Evolutionary conservation across 2,329 filamentous ascomycete genomes (phyloP).

Genomic region (Parafenestella ontariensis): DNA sequence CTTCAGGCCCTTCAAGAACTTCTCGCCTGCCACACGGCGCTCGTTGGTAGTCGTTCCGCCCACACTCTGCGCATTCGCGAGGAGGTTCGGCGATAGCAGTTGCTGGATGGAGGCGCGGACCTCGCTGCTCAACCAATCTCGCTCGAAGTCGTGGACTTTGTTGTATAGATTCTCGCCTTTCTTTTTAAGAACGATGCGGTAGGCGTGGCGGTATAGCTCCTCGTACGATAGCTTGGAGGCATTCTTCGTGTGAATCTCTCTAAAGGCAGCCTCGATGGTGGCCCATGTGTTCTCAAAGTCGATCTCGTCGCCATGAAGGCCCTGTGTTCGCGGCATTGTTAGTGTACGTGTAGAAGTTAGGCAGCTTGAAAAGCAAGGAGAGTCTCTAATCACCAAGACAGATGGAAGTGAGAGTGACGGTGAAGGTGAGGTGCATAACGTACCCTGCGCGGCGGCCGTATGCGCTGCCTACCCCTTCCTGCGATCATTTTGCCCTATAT

Average conservation of each 20-base stretch:
- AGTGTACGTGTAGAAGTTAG: slow-evolving; percentile 3
- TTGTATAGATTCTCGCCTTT: slow-evolving; percentile 83
- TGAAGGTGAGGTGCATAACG: slow-evolving; percentile 43
- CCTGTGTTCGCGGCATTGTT: slow-evolving; percentile 51
- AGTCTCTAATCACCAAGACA: background rate
- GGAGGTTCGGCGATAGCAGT: slow-evolving; percentile 73
- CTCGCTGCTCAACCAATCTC: slow-evolving; percentile 76
- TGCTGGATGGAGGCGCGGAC: slow-evolving; percentile 75
- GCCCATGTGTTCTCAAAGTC: slow-evolving; percentile 90
- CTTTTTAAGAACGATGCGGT: slow-evolving; percentile 91
- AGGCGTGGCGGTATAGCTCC: slow-evolving; percentile 90
- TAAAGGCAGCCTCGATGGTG: slow-evolving; percentile 76
- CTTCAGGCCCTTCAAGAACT: slow-evolving; percentile 78
- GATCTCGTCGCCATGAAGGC: slow-evolving; percentile 66
- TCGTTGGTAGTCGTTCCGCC: slow-evolving; percentile 74
- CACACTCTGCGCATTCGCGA: slow-evolving; percentile 59
- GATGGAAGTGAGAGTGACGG: background rate
- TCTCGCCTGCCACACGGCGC: slow-evolving; percentile 79
- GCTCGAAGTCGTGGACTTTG: slow-evolving; percentile 80
- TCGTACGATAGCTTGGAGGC: slow-evolving; percentile 92
- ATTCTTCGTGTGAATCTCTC: slow-evolving; percentile 90
- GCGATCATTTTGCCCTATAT: slow-evolving; percentile 54
- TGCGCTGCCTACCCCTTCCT: slow-evolving; percentile 66
- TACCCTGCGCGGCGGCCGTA: slow-evolving; percentile 72
- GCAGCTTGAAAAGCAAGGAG: background rate